phyloP scores from a whole-genome alignment of 225 moss, liverwort and hornwort genomes.

The Sphagnum tenellum region DNA sequence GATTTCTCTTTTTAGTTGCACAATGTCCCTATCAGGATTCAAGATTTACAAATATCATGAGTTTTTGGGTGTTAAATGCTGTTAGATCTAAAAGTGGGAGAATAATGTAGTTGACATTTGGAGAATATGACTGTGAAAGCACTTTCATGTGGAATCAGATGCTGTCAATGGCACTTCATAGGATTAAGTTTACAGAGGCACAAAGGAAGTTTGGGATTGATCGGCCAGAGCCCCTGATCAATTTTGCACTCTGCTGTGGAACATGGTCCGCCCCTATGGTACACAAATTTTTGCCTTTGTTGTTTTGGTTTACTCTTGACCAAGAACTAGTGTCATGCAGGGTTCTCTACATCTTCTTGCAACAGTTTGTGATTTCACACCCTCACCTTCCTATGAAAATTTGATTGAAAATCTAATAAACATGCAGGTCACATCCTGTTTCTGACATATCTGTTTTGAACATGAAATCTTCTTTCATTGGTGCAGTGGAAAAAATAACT shows the following conservation, averaged over 20 bases:
- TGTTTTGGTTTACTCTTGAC: neutral
- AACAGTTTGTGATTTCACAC: neutral
- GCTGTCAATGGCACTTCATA: constrained; percentile 54
- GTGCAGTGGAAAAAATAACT: too few species aligned
- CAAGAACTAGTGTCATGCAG: too few species aligned
- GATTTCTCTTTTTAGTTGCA: neutral
- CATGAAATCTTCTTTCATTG: too few species aligned
- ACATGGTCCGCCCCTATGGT: constrained; percentile 82
- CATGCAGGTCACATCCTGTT: neutral
- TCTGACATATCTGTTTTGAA: neutral
- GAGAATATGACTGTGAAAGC: neutral
- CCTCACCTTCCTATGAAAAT: neutral
- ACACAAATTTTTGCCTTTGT: constrained; percentile 6
- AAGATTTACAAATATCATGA: too few species aligned
- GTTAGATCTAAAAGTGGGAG: too few species aligned
- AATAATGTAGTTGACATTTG: neutral
- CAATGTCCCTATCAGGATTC: too few species aligned
- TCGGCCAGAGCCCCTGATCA: constrained; percentile 55
- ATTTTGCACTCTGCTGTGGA: constrained; percentile 68
- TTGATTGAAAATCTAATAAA: neutral
- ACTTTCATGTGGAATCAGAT: constrained; percentile 25
- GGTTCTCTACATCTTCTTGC: too few species aligned
- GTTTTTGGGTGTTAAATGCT: too few species aligned
- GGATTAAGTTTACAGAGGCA: constrained; percentile 58
- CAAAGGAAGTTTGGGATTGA: constrained; percentile 70